phyloP scores from a whole-genome alignment of 192 early-diverging fungal genomes.

The Coemansia sp. region DNA sequence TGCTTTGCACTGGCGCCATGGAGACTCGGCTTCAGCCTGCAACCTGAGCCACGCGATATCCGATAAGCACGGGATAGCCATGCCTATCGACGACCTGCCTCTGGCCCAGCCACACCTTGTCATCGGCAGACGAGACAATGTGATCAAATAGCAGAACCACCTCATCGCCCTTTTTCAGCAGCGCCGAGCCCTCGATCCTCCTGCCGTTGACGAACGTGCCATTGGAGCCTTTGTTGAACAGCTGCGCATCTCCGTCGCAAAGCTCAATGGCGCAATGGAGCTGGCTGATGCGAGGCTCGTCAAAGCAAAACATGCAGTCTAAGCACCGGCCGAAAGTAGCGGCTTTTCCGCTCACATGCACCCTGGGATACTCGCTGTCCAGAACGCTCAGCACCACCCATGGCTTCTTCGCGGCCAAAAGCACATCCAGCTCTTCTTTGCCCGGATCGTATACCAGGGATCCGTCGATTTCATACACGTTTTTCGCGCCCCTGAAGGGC shows the following conservation, averaged over 20 bases:
- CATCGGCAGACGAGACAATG: constrained; percentile 6
- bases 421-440: constrained; percentile 1
- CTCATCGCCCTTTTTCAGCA: constrained; percentile 29
- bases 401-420: background rate
- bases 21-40: background rate
- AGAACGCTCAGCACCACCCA: constrained; percentile 28
- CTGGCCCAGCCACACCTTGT: constrained; percentile 26
- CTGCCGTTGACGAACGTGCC: constrained; percentile 43
- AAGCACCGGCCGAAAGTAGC: constrained; percentile 27
- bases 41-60: constrained; percentile 22
- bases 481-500: constrained; percentile 24
- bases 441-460: constrained; percentile 26
- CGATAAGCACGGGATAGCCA: constrained; percentile 42
- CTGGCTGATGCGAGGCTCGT: constrained; percentile 38
- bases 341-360: constrained; percentile 16
- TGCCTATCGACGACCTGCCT: constrained; percentile 13
- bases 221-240: constrained; percentile 29
- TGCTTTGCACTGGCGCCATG: background rate
- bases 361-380: constrained; percentile 14
- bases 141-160: constrained; percentile 36
- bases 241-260: constrained; percentile 7
- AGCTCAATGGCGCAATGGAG: constrained; percentile 29
- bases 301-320: constrained; percentile 24
- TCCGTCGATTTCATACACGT: constrained; percentile 22
- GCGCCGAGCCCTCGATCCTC: constrained; percentile 9